Evolutionary conservation across 805 yeast genomes (phyloP), one percentile per base, ranked within the genome.

Genomic region (Schizosaccharomyces osmophilus): DNA sequence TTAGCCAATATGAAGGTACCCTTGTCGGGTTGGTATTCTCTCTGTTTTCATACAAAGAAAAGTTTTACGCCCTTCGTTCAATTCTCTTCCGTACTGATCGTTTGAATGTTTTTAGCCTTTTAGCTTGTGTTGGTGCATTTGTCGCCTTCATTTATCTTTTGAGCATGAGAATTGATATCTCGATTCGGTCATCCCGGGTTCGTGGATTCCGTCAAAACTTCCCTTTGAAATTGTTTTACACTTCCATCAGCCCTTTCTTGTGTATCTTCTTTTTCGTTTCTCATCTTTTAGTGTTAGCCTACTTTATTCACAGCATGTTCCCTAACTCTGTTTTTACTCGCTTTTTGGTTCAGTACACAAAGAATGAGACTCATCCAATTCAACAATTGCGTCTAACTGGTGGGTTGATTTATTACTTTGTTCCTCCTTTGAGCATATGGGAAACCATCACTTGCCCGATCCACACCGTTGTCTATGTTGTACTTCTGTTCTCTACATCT

Each of bases 191-290:
- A 61, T 87, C 94, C 66, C 85, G 93, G 77, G 87, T 87, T 70
- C 84, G 97, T 77, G 97, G 97, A 62, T 94, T 95, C 59, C 82
- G 86, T 70, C 94, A 90, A 59, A 73, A 82, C 67, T 93, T 85
- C 76, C 98, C 98, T 72, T 85, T 93, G 73, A 82, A 93, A 71
- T 78, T 93, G 72, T 93, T 93, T 73, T 93, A 93, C 82, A 93
- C 98, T 62, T 87, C 97, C 61, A 93, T 89, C 78, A 82, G 93
- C 71, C 98, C 98, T 67, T 90, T 93, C 73, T 93, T 93, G 19
- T 51, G 5, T 29, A 17, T 51, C 32, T 5, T 11, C 6, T 51
- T 36, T 29, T 9, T 51, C 11, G 19, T 51, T 22, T 51, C 57
- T 22, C 57, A 51, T 51, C 36, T 51, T 29, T 29, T 24, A 51